phyloP scores from a whole-genome alignment of 441 rosid species.

The Sinapis alba region DNA sequence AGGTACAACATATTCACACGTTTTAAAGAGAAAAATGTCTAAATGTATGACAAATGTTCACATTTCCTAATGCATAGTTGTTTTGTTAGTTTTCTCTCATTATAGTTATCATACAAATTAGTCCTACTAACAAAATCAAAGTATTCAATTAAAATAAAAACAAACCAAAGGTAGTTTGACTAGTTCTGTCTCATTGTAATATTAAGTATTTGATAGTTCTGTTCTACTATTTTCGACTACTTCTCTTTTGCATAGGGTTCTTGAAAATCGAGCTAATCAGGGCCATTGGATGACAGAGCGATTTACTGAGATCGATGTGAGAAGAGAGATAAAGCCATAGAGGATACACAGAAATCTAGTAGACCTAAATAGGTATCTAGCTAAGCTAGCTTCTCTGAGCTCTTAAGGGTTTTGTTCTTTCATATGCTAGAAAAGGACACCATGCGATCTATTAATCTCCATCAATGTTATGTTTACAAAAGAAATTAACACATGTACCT shows the following conservation, averaged over 20 bases:
- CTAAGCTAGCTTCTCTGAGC: conserved; percentile 30
- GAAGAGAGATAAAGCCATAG: neutral
- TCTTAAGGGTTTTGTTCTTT: conserved; percentile 29
- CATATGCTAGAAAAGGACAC: conserved; percentile 18
- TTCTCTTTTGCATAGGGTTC: neutral
- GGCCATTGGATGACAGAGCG: conserved; percentile 28
- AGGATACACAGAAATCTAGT: conserved; percentile 5
- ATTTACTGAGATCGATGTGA: conserved; percentile 28
- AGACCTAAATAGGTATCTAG: neutral
- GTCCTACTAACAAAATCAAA: neutral
- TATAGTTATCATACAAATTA: neutral
- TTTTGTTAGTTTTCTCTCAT: too few species aligned
- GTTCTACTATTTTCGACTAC: neutral
- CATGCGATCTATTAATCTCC: conserved; percentile 21
- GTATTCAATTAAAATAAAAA: neutral
- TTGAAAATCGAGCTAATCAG: conserved; percentile 8
- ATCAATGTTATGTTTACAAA: neutral
- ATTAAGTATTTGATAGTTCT: conserved; percentile 16
- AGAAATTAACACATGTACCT: neutral
- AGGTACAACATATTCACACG: too few species aligned
- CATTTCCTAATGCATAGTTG: too few species aligned
- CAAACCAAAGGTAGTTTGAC: neutral
- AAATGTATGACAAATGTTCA: too few species aligned
- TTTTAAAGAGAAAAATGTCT: too few species aligned
- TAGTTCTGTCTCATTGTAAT: neutral